Conservation (phyloP, 352 stramenopile genomes). For the Pythium coloratum region DNA sequence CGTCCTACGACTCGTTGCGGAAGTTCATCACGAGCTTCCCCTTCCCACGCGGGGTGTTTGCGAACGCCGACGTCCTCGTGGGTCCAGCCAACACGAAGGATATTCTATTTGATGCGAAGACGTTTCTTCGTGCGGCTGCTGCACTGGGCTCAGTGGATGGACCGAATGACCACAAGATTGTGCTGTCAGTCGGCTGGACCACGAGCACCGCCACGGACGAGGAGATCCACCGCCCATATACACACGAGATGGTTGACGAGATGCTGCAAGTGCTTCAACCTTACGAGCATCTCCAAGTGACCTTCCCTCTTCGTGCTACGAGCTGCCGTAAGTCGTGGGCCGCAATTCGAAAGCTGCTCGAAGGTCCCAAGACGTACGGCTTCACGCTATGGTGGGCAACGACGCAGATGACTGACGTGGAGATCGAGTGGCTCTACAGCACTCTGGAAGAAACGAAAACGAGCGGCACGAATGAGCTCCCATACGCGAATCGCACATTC, state of each 20-base stretch:
- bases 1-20: slow-evolving; percentile 31
- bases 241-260: slow-evolving; percentile 48
- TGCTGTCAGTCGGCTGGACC: slow-evolving; percentile 75
- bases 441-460: slow-evolving; percentile 40
- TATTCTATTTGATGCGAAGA: slow-evolving; percentile 42
- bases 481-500: slow-evolving; percentile 50
- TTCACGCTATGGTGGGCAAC: slow-evolving; percentile 76
- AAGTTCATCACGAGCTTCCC: slow-evolving; percentile 48
- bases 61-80: slow-evolving; percentile 70
- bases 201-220: slow-evolving; percentile 55
- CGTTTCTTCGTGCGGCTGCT: slow-evolving; percentile 45
- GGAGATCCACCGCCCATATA: slow-evolving; percentile 54
- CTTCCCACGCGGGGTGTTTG: slow-evolving; percentile 53
- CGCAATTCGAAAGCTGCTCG: slow-evolving; percentile 44
- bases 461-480: slow-evolving; percentile 4
- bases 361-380: slow-evolving; percentile 36
- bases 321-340: slow-evolving; percentile 59
- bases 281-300: slow-evolving; percentile 50
- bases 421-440: slow-evolving; percentile 63
- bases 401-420: slow-evolving; percentile 44
- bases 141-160: slow-evolving; percentile 34
- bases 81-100: slow-evolving; percentile 45
- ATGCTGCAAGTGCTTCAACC: slow-evolving; percentile 53
- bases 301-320: slow-evolving; percentile 65
- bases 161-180: slow-evolving; percentile 54